A percentile compares a stretch with the other conserved stretches of the same genome.
phyloP scores from a whole-genome alignment of 768 basidiomycete genomes.

The Boletus coccyginus region DNA sequence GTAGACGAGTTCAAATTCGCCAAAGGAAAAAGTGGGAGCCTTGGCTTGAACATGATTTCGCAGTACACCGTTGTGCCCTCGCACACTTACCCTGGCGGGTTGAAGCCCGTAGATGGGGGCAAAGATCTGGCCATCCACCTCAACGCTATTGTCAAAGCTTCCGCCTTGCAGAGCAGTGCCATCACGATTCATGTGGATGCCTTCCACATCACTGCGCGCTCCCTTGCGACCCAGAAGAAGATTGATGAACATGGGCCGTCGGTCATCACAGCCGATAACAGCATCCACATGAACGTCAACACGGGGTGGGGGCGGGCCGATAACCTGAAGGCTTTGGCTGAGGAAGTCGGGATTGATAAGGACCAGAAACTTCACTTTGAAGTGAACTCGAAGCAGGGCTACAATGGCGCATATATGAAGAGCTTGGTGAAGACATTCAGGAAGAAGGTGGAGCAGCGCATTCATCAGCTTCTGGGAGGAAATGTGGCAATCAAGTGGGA shows the following conservation, averaged over 20 bases:
- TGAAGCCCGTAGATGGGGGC: neutral
- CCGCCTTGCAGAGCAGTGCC: neutral
- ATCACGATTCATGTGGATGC: neutral
- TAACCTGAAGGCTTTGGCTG: constrained; percentile 2
- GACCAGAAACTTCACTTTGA: constrained; percentile 1
- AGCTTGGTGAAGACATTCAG: neutral
- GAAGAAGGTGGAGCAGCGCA: neutral
- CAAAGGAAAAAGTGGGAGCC: neutral
- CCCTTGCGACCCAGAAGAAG: neutral
- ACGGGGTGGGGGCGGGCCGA: constrained; percentile 4
- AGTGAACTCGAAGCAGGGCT: constrained; percentile 1
- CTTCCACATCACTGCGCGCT: constrained; percentile 5
- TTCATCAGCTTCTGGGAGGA: constrained; percentile 2
- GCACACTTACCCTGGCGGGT: neutral
- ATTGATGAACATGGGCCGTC: constrained; percentile 3
- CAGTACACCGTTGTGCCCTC: neutral
- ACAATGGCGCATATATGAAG: neutral
- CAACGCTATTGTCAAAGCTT: neutral
- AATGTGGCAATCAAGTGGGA: neutral
- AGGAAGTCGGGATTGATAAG: neutral
- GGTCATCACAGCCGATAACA: constrained; percentile 1
- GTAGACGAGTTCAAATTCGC: constrained; percentile 8
- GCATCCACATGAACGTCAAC: constrained; percentile 7
- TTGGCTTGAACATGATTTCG: constrained; percentile 9
- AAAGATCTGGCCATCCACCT: constrained; percentile 7